These are phyloP conservation scores for Ascosphaera apis DNA, from an alignment of 2,329 filamentous ascomycete species.

Conservation along the genomic window DNA sequence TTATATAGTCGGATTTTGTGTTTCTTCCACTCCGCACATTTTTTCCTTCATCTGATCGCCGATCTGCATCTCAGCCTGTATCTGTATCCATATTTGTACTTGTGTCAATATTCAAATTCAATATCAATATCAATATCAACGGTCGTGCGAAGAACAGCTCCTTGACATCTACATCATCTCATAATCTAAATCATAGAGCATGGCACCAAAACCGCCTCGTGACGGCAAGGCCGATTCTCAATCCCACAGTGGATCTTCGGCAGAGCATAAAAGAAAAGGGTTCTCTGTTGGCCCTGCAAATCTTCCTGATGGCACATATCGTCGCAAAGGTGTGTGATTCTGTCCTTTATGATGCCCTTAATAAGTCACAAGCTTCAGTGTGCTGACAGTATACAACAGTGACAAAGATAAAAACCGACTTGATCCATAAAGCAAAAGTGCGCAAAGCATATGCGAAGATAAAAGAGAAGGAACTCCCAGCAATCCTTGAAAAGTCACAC, in stretches of 20 bases:
- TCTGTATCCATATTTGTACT: no score
- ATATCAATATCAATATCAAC: no score
- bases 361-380: not conserved
- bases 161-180: no score
- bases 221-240: slow-evolving; percentile 1
- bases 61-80: no score
- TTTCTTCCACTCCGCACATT: no score
- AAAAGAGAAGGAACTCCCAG: slow-evolving; percentile 35
- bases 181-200: slow-evolving; percentile 21
- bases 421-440: slow-evolving; percentile 82
- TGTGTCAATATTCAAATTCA: no score
- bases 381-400: slow-evolving; percentile 24
- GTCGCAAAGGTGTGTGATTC: slow-evolving; percentile 40
- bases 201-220: slow-evolving; percentile 28
- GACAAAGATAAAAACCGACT: slow-evolving; percentile 66
- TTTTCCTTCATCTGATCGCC: no score
- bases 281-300: slow-evolving; percentile 79
- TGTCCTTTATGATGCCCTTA: not conserved
- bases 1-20: no score
- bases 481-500: slow-evolving; percentile 13
- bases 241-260: slow-evolving; percentile 12
- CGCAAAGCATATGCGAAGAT: slow-evolving; percentile 84
- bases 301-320: slow-evolving; percentile 71
- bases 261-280: slow-evolving; percentile 35
- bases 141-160: no score